Percentiles rank a stretch among this genome's conserved stretches.
Conservation (phyloP, 768 basidiomycete genomes). For the Tylopilus balloui region DNA sequence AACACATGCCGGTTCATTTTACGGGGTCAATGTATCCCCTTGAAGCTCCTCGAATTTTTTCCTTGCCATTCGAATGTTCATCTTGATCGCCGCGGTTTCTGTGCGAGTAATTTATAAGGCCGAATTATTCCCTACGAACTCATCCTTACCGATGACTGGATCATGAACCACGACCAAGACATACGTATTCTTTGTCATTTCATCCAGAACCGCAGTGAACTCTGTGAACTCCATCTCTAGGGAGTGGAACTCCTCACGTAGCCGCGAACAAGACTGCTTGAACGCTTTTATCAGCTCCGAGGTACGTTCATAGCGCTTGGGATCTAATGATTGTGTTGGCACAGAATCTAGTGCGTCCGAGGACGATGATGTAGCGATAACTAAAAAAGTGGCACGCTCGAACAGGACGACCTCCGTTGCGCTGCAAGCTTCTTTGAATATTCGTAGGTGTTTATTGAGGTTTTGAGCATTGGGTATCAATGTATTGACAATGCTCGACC, state of each 20-base stretch:
- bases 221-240: constrained; percentile 83
- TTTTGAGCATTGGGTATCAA: constrained; percentile 93
- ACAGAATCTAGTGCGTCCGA: constrained; percentile 33
- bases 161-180: constrained; percentile 87
- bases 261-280: constrained; percentile 83
- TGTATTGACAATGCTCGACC: constrained; percentile 96
- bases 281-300: constrained; percentile 95
- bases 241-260: constrained; percentile 80
- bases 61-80: constrained; percentile 85
- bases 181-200: constrained; percentile 91
- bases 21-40: constrained; percentile 52
- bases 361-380: constrained; percentile 79
- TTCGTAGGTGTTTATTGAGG: constrained; percentile 80
- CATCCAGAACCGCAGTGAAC: constrained; percentile 87
- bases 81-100: constrained; percentile 85
- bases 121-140: neutral
- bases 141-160: constrained; percentile 70
- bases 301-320: constrained; percentile 79
- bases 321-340: constrained; percentile 47
- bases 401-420: constrained; percentile 95
- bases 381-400: constrained; percentile 96
- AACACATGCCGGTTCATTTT: constrained; percentile 3
- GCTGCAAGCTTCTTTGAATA: constrained; percentile 80
- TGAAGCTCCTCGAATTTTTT: constrained; percentile 88
- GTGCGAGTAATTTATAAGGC: constrained; percentile 5